Base-by-base conservation (phyloP, 192 early-diverging fungal genomes). In the Chytriomyces sp. region DNA sequence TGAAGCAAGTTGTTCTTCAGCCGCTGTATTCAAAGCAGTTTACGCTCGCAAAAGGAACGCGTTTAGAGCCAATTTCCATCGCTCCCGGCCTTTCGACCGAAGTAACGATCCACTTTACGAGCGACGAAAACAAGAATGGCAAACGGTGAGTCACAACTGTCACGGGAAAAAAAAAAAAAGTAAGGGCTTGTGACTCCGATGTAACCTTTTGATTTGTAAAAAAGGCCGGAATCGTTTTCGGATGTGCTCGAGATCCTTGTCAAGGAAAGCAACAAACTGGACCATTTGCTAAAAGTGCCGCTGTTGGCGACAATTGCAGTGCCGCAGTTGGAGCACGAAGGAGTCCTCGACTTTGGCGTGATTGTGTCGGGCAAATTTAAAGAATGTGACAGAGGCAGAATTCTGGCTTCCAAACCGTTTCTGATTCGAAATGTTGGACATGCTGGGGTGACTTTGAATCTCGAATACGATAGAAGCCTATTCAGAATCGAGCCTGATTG, bases 321-420 rank as follows among this genome's bases (percentile, higher is more conserved):
- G 20, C 75, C 81, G 7, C 26, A 47, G 28, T 74, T 87, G 11
- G 47, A 62, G 28, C 72, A 78, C 24, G 71, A 79, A 45, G 18
- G 20, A 28, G 28, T 50, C 13, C 63, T 87, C 18, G 78, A 82
- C 53, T 87, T 87, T 82, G 86, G 86, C 13, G 69, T 67, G 3
- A 50, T 84, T n/a, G 79, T 77, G 7, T 28, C 18, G 26, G 64
- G 65, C 6, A 35, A 45, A 23, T 49, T 6, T 16, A 47, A 20
- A 13, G 45, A 6, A 13, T 20, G 20, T 13, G 16, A 13, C 16
- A n/a, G 16, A 57, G 20, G 20, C 13, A 57, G 16, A 57, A 13
- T 20, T n/a, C 53, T 57, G 20, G 13, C 53, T 2, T n/a, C 28
- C 20, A 57, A 67, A 24, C n/a, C 43, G 11, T 45, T 67, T 26